These are phyloP conservation scores for Talaromyces albobiverticillius DNA, from an alignment of 2,329 filamentous ascomycete genomes.

Conservation along the genomic window DNA sequence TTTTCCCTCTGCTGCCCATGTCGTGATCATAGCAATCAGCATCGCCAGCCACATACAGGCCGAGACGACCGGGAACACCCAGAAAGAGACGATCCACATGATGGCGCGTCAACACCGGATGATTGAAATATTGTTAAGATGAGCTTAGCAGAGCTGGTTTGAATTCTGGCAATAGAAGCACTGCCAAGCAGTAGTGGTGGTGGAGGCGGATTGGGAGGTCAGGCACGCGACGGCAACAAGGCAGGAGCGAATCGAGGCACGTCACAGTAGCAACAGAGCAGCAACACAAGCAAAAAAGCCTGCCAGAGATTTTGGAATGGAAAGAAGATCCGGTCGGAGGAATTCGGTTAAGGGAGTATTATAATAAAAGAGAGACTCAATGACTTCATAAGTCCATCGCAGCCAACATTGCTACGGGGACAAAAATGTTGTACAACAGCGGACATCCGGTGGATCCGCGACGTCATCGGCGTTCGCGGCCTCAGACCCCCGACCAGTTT, in stretches of 20 bases:
- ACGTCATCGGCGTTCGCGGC: constrained; percentile 14
- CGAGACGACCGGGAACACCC: constrained; percentile 59
- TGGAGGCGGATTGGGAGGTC: too few species aligned
- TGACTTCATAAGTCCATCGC: background rate
- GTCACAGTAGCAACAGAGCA: too few species aligned
- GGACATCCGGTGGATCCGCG: background rate
- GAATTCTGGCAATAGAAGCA: too few species aligned
- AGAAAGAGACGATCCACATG: constrained; percentile 47
- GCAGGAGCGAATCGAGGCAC: too few species aligned
- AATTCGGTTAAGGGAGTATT: background rate
- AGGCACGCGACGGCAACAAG: too few species aligned
- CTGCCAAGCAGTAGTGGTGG: too few species aligned
- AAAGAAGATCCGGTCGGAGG: background rate
- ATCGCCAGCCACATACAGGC: constrained; percentile 58
- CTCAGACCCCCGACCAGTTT: too few species aligned
- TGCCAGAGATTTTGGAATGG: background rate
- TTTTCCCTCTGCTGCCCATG: constrained; percentile 53
- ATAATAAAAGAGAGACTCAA: background rate
- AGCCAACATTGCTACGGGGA: background rate
- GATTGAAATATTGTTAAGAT: too few species aligned
- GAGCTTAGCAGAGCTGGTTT: too few species aligned
- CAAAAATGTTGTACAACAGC: too few species aligned
- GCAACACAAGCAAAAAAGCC: too few species aligned
- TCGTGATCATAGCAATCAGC: constrained; percentile 59
- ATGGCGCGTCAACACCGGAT: too few species aligned